These are phyloP conservation scores for Musa beccarii DNA, from an alignment of 176 grass and related monocot genomes.

Conservation along the genomic window DNA sequence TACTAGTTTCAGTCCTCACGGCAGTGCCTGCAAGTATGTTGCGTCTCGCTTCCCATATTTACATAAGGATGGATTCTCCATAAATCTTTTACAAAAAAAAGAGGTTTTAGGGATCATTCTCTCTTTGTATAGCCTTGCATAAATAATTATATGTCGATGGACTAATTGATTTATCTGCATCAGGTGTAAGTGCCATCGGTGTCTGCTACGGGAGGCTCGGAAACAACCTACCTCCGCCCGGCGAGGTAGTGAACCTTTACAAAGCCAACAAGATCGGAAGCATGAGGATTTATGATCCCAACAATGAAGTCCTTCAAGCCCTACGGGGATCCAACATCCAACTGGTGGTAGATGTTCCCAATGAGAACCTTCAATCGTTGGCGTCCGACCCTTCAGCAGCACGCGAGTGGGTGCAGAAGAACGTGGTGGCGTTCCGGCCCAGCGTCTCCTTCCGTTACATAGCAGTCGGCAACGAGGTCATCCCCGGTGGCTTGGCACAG, in stretches of 20 bases:
- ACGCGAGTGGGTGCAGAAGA: constrained; percentile 34
- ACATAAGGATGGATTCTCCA: no score
- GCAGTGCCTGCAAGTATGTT: no score
- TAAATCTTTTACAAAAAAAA: no score
- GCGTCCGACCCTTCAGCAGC: constrained; percentile 26
- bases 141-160: no score
- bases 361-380: constrained; percentile 19
- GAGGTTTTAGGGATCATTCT: no score
- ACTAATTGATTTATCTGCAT: no score
- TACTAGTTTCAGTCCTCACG: no score
- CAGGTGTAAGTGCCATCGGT: constrained; percentile 49
- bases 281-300: constrained; percentile 51
- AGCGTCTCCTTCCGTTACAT: constrained; percentile 47
- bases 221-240: constrained; percentile 37
- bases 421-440: constrained; percentile 35
- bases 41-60: no score
- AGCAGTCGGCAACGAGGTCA: constrained; percentile 62
- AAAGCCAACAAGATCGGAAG: constrained; percentile 34
- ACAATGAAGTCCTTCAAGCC: constrained; percentile 22
- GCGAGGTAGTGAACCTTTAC: constrained; percentile 45
- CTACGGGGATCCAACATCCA: constrained; percentile 36
- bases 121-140: no score
- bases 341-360: constrained; percentile 36
- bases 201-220: constrained; percentile 61
- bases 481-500: background rate